Evolutionary conservation across 768 basidiomycete species (phyloP), one percentile per base, ranked within the genome.

Genomic region (Solioccasus polychromus): DNA sequence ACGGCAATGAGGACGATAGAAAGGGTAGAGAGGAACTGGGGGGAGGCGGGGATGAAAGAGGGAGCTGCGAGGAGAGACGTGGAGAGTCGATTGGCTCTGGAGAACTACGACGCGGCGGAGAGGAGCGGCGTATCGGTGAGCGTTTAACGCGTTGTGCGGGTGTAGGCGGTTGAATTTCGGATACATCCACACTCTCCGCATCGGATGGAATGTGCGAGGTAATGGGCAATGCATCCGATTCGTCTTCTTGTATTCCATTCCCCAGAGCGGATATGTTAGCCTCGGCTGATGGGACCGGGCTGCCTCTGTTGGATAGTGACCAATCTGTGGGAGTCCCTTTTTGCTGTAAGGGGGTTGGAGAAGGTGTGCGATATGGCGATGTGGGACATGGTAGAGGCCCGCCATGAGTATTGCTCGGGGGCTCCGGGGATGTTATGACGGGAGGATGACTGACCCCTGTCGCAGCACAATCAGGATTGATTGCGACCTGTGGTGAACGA

Each of bases 251-350:
- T 7, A 15, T 34, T 26, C 22, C 41, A 31, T 44, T 39, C 20
- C 4, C 37, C 11, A 29, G 12, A 18, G 37, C 9, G 19, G 22
- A 17, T 26, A 17, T 14, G 12, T 26, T 8, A 11, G 26, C 26
- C 19, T 31, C 28, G 8, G 36, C 49, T 25, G 24, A 23, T 35
- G 39, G 22, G 30, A 39, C 14, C 4, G 56, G 46, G 42, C 53
- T 66, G 7, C 59, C 56, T 17, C 50, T 52, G 9, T 45, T 39
- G 9, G 66, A 66, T 26, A 36, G 43, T 8, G 66, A 61, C 64
- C 64, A 66, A 22, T 63, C 44, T n/a, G 66, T 52, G n/a, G 64
- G 66, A 5, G 64, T 66, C 24, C 54, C 61, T 51, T 55, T 56
- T 11, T 15, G 41, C 32, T 11, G 51, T 11, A 19, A 24, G n/a